These are phyloP conservation scores for Geotrichum europaeum DNA, from an alignment of 1,139 yeast species.

Conservation along the genomic window DNA sequence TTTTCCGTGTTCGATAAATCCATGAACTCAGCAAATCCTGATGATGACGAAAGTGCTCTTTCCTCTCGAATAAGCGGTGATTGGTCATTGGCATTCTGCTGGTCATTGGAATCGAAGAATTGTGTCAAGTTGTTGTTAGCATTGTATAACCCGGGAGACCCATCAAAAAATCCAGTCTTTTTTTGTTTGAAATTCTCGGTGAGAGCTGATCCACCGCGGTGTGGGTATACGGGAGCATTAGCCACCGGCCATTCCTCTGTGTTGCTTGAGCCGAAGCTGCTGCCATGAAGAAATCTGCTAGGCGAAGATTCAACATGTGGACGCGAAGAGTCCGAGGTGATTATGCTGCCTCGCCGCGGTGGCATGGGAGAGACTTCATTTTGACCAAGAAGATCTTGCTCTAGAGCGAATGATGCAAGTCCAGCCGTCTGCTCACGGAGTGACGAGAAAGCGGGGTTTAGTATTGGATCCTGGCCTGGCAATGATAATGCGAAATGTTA, in stretches of 20 bases:
- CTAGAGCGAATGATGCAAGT: conserved; percentile 54
- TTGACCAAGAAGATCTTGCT: conserved; percentile 31
- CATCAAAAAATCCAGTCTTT: not conserved
- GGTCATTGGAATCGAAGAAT: not conserved
- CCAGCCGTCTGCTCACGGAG: conserved; percentile 62
- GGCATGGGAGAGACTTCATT: not conserved
- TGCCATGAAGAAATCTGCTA: not conserved
- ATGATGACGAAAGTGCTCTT: not conserved
- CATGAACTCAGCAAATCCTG: not conserved
- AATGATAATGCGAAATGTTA: not conserved
- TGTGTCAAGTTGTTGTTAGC: not conserved
- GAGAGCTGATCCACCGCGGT: conserved; percentile 5
- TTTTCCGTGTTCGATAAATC: not conserved
- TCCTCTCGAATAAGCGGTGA: not conserved
- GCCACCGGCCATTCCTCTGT: conserved; percentile 14
- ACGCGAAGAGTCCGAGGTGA: conserved; percentile 3
- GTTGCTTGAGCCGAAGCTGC: not conserved
- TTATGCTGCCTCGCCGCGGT: conserved; percentile 9
- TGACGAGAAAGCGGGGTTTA: conserved; percentile 27
- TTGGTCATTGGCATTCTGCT: not conserved
- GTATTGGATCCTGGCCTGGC: conserved; percentile 1
- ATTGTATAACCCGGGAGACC: not conserved
- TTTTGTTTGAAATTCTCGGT: not conserved
- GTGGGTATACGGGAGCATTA: conserved; percentile 16
- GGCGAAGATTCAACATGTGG: not conserved